Percentiles rank a stretch among this genome's conserved stretches.
Evolutionary conservation across 306 rosid genomes (phyloP).

Genomic region (Rosa persica): DNA sequence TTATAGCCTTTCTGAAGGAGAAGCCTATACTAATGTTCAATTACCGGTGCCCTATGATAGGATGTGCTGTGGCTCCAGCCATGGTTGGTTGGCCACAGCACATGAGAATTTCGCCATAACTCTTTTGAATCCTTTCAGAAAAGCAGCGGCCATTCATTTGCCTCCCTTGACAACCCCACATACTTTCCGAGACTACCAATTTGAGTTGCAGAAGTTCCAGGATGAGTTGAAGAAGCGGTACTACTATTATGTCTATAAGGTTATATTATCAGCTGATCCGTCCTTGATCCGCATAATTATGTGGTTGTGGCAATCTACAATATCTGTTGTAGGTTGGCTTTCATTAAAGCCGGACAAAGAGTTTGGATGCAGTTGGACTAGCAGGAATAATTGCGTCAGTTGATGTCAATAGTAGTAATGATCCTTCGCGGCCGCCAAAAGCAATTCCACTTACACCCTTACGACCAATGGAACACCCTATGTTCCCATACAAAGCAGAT

Average conservation of each 20-base stretch:
- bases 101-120: neutral
- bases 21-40: too few species aligned
- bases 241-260: neutral
- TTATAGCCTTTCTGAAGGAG: too few species aligned
- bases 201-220: neutral
- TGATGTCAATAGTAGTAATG: neutral
- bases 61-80: neutral
- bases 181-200: neutral
- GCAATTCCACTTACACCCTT: neutral
- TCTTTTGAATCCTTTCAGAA: neutral
- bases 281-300: neutral
- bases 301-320: neutral
- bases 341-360: neutral
- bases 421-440: neutral
- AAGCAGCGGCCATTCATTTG: neutral
- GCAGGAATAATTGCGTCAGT: neutral
- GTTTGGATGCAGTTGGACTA: neutral
- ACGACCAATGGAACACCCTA: neutral
- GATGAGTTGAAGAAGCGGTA: neutral
- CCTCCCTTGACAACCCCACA: neutral
- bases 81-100: neutral
- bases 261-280: neutral
- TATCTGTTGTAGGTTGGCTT: neutral
- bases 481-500: neutral
- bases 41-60: too few species aligned